These are phyloP conservation scores for Dentipellis fragilis DNA, from an alignment of 768 basidiomycete genomes.

Conservation along the genomic window DNA sequence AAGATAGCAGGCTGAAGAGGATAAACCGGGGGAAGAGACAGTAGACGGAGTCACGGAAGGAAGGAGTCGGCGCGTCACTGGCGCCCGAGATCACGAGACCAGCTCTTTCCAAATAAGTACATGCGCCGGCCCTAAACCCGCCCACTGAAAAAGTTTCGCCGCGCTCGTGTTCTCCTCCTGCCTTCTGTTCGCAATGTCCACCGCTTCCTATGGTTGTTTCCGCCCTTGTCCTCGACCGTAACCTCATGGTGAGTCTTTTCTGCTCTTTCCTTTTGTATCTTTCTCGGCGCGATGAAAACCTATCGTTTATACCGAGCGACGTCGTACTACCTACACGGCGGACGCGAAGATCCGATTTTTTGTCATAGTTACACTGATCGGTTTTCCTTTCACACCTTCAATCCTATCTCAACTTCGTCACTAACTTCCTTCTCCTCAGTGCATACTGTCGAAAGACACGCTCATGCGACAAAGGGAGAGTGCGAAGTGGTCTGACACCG, in stretches of 20 bases:
- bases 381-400: conserved; percentile 17
- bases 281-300: conserved; percentile 51
- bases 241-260: conserved; percentile 8
- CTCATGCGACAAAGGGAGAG: no score
- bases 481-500: background rate
- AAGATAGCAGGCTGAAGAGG: no score
- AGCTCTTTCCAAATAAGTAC: background rate
- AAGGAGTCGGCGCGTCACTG: no score
- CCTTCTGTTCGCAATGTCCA: background rate
- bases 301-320: conserved; percentile 38
- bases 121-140: conserved; percentile 13
- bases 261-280: conserved; percentile 1
- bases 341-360: conserved; percentile 42
- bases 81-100: background rate
- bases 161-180: background rate
- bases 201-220: background rate
- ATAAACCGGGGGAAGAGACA: no score
- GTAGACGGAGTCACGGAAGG: no score
- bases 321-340: conserved; percentile 41
- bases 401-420: background rate
- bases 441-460: background rate
- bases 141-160: background rate
- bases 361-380: conserved; percentile 94
- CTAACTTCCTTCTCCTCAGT: conserved; percentile 4
- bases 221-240: background rate